Base-by-base conservation (phyloP, 78 protist species). In the Protostelium mycophagum region DNA sequence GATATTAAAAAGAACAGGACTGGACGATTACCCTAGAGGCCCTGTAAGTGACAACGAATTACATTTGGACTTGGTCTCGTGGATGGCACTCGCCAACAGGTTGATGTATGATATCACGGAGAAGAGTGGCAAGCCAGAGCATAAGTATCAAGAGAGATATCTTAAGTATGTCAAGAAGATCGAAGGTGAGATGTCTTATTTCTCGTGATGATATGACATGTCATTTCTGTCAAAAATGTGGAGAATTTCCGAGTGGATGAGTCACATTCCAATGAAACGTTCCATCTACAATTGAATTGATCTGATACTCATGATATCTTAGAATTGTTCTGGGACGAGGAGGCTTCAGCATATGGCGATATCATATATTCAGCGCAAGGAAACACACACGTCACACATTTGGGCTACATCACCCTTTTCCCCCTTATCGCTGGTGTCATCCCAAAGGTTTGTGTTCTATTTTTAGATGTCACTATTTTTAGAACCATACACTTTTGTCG, bases 21-120 rank as follows among this genome's bases (percentile, higher is more conserved):
- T 97, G 34, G 98, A 97, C 83, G 99, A 97, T 84, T 97, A 93
- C 88, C 99, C 99, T 38, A 87, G 98, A 31, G 86, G 95, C 28
- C 16, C 36, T 0, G 89, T 51, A 87, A 39, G 37, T 34, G 87
- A 35, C 88, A 16, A 63, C 0, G 98, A 97, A 85, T 38, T 92
- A 0, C 99, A 98, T 88, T 88, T 98, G 0, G 99, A 98, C 86
- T 88, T 97, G 29, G 5, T 39, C 9, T 38, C 94, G 29, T 98
- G 99, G 99, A 86, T 97, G 93, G 86, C 88, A 1, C 63, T 95
- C 38, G 88, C 89, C 35, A 87, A 83, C 36, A 38, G 51, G 92
- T 1, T 9, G 86, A 31, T 89, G 93, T 29, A 83, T 87, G 9
- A 38, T 86, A 37, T 10, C 91, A 28, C 0, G 23, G 73, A 51